A percentile compares a stretch with the other conserved stretches of the same genome.
Evolutionary conservation across 495 filamentous ascomycete genomes (phyloP).

Genomic region (Tuber umbilicatum): DNA sequence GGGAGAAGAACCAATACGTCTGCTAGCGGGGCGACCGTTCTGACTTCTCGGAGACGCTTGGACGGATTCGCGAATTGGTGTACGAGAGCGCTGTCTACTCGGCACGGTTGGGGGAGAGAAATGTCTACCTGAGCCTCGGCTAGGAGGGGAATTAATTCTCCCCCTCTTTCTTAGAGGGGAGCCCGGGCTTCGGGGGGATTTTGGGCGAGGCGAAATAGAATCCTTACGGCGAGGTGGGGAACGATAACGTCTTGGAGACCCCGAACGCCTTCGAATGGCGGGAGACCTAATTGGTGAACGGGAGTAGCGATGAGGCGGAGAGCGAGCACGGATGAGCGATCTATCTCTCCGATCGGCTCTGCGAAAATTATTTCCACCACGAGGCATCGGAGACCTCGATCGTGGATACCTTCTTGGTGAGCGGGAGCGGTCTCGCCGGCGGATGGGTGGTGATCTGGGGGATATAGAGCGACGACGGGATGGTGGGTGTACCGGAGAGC

Average conservation of each 20-base stretch:
- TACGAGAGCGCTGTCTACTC: slow-evolving; percentile 35
- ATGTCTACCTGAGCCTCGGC: slow-evolving; percentile 26
- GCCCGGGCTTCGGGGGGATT: slow-evolving; percentile 32
- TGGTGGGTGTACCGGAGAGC: slow-evolving; percentile 24
- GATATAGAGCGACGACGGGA: slow-evolving; percentile 38
- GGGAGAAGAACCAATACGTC: slow-evolving; percentile 29
- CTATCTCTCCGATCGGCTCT: slow-evolving; percentile 32
- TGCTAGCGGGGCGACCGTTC: slow-evolving; percentile 22
- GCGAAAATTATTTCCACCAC: slow-evolving; percentile 28
- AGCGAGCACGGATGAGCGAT: slow-evolving; percentile 26
- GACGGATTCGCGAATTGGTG: slow-evolving; percentile 29
- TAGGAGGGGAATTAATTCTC: slow-evolving; percentile 30
- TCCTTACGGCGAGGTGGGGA: slow-evolving; percentile 27
- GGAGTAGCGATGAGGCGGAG: slow-evolving; percentile 33
- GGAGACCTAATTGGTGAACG: slow-evolving; percentile 36
- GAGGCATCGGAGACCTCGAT: slow-evolving; percentile 32
- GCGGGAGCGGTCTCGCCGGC: slow-evolving; percentile 32
- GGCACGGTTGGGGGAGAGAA: slow-evolving; percentile 24
- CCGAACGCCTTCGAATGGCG: slow-evolving; percentile 29
- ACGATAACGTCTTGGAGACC: slow-evolving; percentile 25
- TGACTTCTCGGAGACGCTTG: slow-evolving; percentile 34
- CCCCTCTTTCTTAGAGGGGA: slow-evolving; percentile 33
- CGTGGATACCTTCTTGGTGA: slow-evolving; percentile 27
- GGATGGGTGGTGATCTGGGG: slow-evolving; percentile 26
- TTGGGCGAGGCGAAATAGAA: slow-evolving; percentile 32